Evolutionary conservation across 108 stramenopile species (phyloP).

Genomic region (Skeletonema grethae): DNA sequence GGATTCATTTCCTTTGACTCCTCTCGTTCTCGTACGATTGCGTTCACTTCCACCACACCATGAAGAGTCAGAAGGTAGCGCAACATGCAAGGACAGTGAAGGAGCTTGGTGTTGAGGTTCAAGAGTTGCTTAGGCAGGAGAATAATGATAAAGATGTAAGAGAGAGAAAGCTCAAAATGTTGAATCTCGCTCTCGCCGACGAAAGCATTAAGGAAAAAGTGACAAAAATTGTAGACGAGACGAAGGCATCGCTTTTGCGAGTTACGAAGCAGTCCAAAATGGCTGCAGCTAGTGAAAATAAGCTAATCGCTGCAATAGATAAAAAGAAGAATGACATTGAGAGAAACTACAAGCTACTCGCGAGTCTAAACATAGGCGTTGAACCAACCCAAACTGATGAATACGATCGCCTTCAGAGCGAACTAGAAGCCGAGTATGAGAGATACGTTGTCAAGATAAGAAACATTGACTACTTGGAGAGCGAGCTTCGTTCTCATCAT

Average conservation of each 20-base stretch:
- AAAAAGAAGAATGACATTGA: slow-evolving; percentile 47
- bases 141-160: slow-evolving; percentile 17
- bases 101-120: background rate
- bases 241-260: slow-evolving; percentile 18
- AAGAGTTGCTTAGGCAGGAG: slow-evolving; percentile 20
- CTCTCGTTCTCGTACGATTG: no score
- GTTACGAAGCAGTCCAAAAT: slow-evolving; percentile 38
- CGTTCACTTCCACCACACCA: background rate
- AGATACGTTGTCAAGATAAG: slow-evolving; percentile 60
- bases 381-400: slow-evolving; percentile 86
- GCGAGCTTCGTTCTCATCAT: slow-evolving; percentile 59
- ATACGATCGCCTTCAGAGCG: slow-evolving; percentile 82
- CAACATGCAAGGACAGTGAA: background rate
- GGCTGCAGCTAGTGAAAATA: slow-evolving; percentile 30
- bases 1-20: no score
- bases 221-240: slow-evolving; percentile 21
- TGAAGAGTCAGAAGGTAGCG: background rate
- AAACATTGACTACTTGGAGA: slow-evolving; percentile 82
- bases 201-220: slow-evolving; percentile 16
- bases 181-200: background rate
- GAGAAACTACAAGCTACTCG: slow-evolving; percentile 37
- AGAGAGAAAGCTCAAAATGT: slow-evolving; percentile 10
- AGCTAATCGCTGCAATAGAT: slow-evolving; percentile 35
- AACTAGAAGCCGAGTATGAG: slow-evolving; percentile 83
- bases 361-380: slow-evolving; percentile 47